A percentile compares a stretch with the other conserved stretches of the same genome.
Evolutionary conservation across 164 flowering plant genomes (phyloP).

Genomic region (Stephania yunnanensis): DNA sequence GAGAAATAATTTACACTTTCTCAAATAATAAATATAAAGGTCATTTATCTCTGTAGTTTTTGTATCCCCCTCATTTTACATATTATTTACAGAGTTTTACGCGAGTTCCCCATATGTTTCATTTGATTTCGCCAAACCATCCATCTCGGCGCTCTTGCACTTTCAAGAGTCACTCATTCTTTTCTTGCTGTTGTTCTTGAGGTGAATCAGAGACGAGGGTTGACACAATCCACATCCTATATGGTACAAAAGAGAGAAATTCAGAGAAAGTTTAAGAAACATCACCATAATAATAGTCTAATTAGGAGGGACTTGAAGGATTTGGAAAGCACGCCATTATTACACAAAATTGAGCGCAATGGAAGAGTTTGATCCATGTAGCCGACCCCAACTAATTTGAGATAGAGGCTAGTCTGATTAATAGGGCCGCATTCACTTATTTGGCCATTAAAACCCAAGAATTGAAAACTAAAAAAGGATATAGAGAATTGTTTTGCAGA

Average conservation of each 20-base stretch:
- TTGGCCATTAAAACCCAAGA: neutral
- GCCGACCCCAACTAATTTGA: too few species aligned
- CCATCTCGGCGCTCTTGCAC: too few species aligned
- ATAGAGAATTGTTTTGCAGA: neutral
- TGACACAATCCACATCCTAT: constrained; percentile 8
- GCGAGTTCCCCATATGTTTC: too few species aligned
- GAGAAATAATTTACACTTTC: too few species aligned
- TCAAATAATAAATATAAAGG: too few species aligned
- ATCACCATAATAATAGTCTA: neutral
- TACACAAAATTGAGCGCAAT: too few species aligned
- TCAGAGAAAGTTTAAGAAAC: neutral
- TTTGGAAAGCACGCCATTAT: neutral
- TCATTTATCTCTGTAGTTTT: too few species aligned
- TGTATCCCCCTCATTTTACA: too few species aligned
- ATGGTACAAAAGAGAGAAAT: neutral
- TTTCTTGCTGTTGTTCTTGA: neutral
- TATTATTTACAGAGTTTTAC: too few species aligned
- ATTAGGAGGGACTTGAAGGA: neutral
- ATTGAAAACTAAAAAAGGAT: neutral
- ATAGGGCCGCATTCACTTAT: neutral
- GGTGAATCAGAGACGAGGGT: neutral
- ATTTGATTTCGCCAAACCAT: too few species aligned
- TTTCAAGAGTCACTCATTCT: neutral
- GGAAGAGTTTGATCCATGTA: too few species aligned
- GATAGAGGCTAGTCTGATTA: neutral